Percentiles rank a stretch among this genome's conserved stretches.
Conservation (phyloP, 169 alveolate species). For the Theileria equi region DNA sequence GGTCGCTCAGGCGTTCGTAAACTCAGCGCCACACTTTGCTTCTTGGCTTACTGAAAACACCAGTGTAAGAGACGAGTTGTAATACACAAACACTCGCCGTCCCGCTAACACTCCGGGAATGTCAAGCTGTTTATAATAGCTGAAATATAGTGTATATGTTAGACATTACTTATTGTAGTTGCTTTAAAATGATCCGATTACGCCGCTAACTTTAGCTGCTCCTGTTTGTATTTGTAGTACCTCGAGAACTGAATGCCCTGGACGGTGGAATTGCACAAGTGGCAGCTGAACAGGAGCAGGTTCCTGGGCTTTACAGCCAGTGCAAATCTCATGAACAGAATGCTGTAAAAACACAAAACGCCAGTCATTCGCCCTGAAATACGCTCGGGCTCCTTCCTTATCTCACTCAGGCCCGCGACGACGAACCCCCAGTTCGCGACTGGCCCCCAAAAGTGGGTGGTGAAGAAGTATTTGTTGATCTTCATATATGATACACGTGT, state of each 20-base stretch:
- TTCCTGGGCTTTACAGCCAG: constrained; percentile 85
- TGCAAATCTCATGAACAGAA: constrained; percentile 89
- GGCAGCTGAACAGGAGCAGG: constrained; percentile 83
- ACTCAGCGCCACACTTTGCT: too few relatives aligned
- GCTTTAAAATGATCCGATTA: too few relatives aligned
- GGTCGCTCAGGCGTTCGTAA: too few relatives aligned
- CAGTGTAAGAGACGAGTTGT: too few relatives aligned
- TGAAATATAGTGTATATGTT: too few relatives aligned
- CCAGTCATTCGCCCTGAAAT: constrained; percentile 87
- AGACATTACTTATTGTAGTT: too few relatives aligned
- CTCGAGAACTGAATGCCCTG: constrained; percentile 72
- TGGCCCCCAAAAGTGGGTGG: constrained; percentile 95
- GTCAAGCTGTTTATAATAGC: too few relatives aligned
- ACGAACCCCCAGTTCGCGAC: constrained; percentile 94
- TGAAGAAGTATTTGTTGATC: constrained; percentile 41
- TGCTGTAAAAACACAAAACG: constrained; percentile 82
- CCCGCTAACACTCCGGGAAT: too few relatives aligned
- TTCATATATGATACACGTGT: too few relatives aligned
- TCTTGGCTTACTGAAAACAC: too few relatives aligned
- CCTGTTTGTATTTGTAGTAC: constrained; percentile 24
- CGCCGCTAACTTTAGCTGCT: too few relatives aligned
- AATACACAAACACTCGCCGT: too few relatives aligned
- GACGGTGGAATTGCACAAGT: constrained; percentile 78
- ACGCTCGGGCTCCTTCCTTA: constrained; percentile 81
- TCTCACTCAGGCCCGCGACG: constrained; percentile 84